Percentiles rank a stretch among this genome's conserved stretches.
Evolutionary conservation across 768 basidiomycete species (phyloP).

Genomic region (Kwoniella pini): DNA sequence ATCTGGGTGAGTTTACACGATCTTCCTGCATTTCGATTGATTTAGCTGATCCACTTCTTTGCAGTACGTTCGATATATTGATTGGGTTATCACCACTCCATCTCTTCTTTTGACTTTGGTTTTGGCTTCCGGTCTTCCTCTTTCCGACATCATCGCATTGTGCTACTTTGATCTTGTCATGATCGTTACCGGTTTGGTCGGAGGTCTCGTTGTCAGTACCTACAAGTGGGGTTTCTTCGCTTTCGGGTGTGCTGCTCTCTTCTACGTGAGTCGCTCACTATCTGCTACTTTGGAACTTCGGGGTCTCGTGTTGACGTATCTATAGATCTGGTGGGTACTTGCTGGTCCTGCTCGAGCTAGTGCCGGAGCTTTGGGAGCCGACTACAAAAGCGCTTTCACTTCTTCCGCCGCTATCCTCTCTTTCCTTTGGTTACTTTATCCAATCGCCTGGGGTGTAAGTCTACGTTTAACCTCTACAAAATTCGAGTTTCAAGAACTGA

Average conservation of each 20-base stretch:
- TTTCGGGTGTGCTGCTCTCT: conserved; percentile 59
- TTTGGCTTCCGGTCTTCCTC: conserved; percentile 59
- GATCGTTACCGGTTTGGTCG: conserved; percentile 59
- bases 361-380: conserved; percentile 46
- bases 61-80: conserved; percentile 47
- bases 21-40: neutral
- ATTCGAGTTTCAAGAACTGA: neutral
- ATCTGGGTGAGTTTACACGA: conserved; percentile 57
- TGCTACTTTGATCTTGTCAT: conserved; percentile 60
- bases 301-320: neutral
- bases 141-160: conserved; percentile 60
- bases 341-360: conserved; percentile 40
- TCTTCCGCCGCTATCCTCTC: conserved; percentile 58
- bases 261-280: conserved; percentile 50
- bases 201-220: conserved; percentile 59
- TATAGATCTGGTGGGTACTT: conserved; percentile 57
- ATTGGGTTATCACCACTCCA: conserved; percentile 64
- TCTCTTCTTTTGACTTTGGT: conserved; percentile 60
- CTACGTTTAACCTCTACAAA: conserved; percentile 26
- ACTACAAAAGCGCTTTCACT: conserved; percentile 49
- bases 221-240: conserved; percentile 62
- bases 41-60: neutral
- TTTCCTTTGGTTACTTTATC: conserved; percentile 64
- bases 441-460: conserved; percentile 65
- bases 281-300: no score